Base-by-base conservation (phyloP, 257 asterid species). In the Solanum boliviense region DNA sequence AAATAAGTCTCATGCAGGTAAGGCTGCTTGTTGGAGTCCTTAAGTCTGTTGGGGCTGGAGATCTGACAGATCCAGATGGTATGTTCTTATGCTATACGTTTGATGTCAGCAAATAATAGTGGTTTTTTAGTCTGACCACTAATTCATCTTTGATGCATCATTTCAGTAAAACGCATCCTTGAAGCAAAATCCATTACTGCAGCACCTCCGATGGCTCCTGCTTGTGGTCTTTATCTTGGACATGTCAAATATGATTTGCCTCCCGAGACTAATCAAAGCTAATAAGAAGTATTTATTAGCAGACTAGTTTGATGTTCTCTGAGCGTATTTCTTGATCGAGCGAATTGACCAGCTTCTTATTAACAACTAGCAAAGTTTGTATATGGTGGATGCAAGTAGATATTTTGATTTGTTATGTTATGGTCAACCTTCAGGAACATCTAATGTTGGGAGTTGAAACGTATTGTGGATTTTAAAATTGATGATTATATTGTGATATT, bases 141-240 rank as follows among this genome's bases (percentile, higher is more conserved):
- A 18, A 18, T 48, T 82, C 9, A 3, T 67, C 38, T 87, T 88
- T 48, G 23, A 32, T 20, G 78, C 73, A 72, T 83, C 58, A 13
- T 90, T 91, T 75, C 94, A 97, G 99, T 96, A 87, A 90, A 94
- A 87, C 90, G 94, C 84, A 96, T 97, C 81, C 95, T 97, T 31
- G 86, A 96, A 89, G 98, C 98, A 13, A 95, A 94, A 95, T 87
- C 90, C 18, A 89, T 95, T 7, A 74, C 91, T 85, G 98, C 96
- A 87, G 95, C 96, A 86, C 92, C 94, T 88, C 98, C 99, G 1
- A 97, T 97, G 99, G 98, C 98, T 9, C 99, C 99, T 9, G 95
- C 99, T 25, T 92, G 92, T 86, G 99, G 99, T 60, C 99, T 97
- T 87, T 96, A 95, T 90, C 99, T 97, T 32, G 99, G 98, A 90